Evolutionary conservation across 192 early-diverging fungal genomes (phyloP).

Genomic region (Phlyctochytrium bullatum): DNA sequence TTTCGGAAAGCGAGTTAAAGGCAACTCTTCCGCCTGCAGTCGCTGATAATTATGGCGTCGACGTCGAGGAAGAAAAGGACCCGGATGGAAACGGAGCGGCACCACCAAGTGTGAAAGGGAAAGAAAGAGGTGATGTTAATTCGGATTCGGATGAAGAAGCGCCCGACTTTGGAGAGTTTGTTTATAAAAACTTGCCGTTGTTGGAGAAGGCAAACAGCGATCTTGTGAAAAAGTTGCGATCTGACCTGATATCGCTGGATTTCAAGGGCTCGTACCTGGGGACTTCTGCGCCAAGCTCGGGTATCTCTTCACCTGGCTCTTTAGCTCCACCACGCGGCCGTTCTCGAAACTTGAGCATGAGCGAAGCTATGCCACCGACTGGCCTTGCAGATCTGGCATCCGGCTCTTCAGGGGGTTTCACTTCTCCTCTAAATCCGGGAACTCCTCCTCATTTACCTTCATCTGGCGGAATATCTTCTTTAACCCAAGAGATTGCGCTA

Average conservation of each 20-base stretch:
- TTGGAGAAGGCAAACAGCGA: conserved; percentile 90
- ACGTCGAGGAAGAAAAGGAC: not conserved
- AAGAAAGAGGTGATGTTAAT: not conserved
- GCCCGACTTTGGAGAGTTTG: conserved; percentile 84
- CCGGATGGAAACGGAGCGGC: not conserved
- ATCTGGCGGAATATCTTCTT: conserved; percentile 10
- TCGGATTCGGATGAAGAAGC: not conserved
- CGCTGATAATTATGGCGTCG: not conserved
- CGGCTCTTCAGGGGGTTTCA: not conserved
- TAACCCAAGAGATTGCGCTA: conserved; percentile 9
- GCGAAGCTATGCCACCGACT: not conserved
- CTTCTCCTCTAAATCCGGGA: not conserved
- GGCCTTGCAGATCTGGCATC: not conserved
- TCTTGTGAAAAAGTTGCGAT: conserved; percentile 75
- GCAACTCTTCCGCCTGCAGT: not conserved
- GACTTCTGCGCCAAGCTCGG: not conserved
- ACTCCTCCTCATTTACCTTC: conserved; percentile 1
- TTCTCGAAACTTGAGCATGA: conserved; percentile 9
- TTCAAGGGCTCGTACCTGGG: conserved; percentile 13
- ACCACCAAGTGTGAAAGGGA: not conserved
- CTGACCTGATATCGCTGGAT: conserved; percentile 44
- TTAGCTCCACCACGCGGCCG: not conserved
- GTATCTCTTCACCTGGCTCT: not conserved
- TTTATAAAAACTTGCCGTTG: conserved; percentile 84
- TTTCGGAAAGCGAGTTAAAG: conserved; percentile 27